Evolutionary conservation across 768 basidiomycete genomes (phyloP).

Genomic region (Boletus fagicola): DNA sequence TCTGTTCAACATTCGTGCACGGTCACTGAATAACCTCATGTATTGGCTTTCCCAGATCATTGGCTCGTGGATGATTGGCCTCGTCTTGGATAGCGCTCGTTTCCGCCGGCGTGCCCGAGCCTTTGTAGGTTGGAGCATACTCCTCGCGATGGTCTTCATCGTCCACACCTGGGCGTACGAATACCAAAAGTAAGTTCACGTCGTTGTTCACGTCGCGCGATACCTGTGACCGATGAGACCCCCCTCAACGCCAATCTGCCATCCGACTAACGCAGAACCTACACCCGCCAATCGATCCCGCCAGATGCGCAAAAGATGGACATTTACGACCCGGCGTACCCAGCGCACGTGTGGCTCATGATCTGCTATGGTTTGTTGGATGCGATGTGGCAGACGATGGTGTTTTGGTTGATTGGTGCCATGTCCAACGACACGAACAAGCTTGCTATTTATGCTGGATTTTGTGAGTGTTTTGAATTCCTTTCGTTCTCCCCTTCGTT

Average conservation of each 20-base stretch:
- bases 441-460: constrained; percentile 73
- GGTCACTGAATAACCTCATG: constrained; percentile 72
- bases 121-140: constrained; percentile 60
- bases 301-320: constrained; percentile 49
- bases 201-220: not conserved
- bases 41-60: constrained; percentile 79
- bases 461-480: constrained; percentile 66
- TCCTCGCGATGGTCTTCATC: constrained; percentile 60
- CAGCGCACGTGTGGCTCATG: constrained; percentile 52
- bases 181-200: constrained; percentile 57
- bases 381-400: constrained; percentile 78
- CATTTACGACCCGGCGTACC: constrained; percentile 35
- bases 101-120: constrained; percentile 64
- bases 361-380: constrained; percentile 71
- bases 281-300: constrained; percentile 54
- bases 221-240: not conserved
- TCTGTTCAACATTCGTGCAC: constrained; percentile 72
- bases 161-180: constrained; percentile 75
- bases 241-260: not conserved
- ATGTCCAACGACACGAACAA: constrained; percentile 80
- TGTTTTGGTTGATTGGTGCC: constrained; percentile 79
- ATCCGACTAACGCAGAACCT: constrained; percentile 36
- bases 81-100: constrained; percentile 55
- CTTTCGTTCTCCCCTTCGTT: not conserved
- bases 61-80: constrained; percentile 66